These are phyloP conservation scores for Solanum pennellii DNA, from an alignment of 257 asterid species.

Conservation along the genomic window DNA sequence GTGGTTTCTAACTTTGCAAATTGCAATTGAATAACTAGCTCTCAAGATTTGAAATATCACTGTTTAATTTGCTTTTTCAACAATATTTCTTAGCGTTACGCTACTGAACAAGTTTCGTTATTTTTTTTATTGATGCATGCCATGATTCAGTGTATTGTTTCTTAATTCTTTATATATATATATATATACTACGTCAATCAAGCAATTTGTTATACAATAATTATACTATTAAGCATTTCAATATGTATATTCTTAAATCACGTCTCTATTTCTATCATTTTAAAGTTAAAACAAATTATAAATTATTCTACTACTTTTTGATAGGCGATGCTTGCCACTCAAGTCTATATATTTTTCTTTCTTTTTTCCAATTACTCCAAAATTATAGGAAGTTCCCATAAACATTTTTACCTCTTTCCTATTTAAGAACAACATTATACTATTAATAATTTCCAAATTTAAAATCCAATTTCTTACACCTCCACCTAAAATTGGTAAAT, in stretches of 20 bases:
- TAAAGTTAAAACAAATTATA: neutral
- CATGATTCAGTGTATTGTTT: neutral
- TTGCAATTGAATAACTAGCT: neutral
- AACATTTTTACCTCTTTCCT: neutral
- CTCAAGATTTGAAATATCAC: neutral
- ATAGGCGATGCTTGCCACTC: neutral
- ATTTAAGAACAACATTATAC: neutral
- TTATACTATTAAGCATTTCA: neutral
- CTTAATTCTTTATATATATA: too few relatives aligned
- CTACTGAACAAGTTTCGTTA: rapidly evolving
- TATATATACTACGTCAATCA: neutral
- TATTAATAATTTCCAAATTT: neutral
- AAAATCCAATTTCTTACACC: neutral
- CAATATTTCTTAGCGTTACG: too few relatives aligned
- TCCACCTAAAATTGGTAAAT: neutral
- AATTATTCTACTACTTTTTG: too few relatives aligned
- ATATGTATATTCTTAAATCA: neutral
- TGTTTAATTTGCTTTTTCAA: neutral
- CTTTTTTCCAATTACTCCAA: neutral
- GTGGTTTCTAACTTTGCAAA: neutral
- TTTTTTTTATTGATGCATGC: neutral
- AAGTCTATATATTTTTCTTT: neutral
- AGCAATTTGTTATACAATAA: neutral
- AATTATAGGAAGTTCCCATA: neutral
- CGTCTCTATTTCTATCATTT: neutral